A percentile compares a stretch with the other conserved stretches of the same genome.
Evolutionary conservation across 371 early-diverging fungal species (phyloP).

Genomic region (Actinomucor elegans): DNA sequence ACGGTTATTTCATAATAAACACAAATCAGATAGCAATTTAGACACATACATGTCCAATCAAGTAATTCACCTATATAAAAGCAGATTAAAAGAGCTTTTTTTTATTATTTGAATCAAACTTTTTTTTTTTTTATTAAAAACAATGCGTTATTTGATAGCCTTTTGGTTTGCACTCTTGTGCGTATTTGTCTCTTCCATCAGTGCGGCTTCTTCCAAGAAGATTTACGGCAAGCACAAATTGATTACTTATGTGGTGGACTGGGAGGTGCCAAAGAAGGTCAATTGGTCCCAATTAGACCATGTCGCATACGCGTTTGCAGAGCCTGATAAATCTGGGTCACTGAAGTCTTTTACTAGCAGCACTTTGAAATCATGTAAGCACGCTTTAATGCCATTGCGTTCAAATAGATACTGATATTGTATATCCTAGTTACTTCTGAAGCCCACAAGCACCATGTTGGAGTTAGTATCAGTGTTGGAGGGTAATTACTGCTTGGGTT

Average conservation of each 20-base stretch:
- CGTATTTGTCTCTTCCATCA: not conserved
- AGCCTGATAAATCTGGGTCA: conserved; percentile 28
- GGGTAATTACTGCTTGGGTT: no score
- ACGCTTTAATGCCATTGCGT: not conserved
- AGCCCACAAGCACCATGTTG: conserved; percentile 37
- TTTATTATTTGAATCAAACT: no score
- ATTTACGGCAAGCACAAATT: conserved; percentile 16
- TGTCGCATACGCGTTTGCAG: conserved; percentile 42
- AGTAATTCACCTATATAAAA: no score
- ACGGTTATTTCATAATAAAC: not conserved
- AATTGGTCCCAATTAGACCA: conserved; percentile 42
- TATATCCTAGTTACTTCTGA: conserved; percentile 27
- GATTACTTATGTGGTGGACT: conserved; percentile 40
- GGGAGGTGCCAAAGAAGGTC: conserved; percentile 39
- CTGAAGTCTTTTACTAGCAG: conserved; percentile 19
- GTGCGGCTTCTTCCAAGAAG: not conserved
- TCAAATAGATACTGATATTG: conserved; percentile 19
- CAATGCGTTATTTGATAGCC: no score
- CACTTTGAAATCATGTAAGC: conserved; percentile 7
- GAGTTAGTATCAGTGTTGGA: conserved; percentile 41
- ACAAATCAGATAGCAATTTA: no score
- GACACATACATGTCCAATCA: no score
- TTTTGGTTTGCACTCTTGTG: no score
- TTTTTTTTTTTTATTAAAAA: no score
- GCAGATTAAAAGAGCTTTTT: no score